Base-by-base conservation (phyloP, 345 rosid species). In the Populus alba region DNA sequence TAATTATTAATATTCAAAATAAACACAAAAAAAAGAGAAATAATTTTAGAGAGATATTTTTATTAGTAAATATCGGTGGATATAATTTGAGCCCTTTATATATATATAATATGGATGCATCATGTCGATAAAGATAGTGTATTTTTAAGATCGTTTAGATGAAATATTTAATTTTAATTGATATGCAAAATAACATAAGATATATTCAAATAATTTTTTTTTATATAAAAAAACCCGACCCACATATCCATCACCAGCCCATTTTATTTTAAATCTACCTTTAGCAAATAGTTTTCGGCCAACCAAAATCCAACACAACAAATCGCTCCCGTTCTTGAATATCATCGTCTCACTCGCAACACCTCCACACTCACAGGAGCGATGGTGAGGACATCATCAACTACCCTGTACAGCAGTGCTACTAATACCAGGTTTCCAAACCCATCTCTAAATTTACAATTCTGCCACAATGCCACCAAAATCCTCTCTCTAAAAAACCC, bases 381-480 rank as follows among this genome's bases (percentile, higher is more conserved):
- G 74, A 70, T 70, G 70, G 23, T 43, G 59, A 69, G 2, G 38
- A 20, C 78, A 45, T 20, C 49, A 67, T 5, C 49, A 29, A 39
- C 79, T 38, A 53, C 73, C 53, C 25, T 37, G 57, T 38, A 76
- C 43, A 20, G 5, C 63, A 59, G 16, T 59, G n/a, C 62, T 59
- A 6, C 23, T 22, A 70, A 62, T 68, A 65, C 75, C 35, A 55
- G 83, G 59, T 41, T 79, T 71, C 72, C 83, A 77, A 35, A 66
- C 31, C 75, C 71, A 73, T 39, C 66, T 25, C 47, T 72, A 0
- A 79, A 87, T 90, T 93, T 88, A 86, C 94, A 79, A 70, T 84
- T 81, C 72, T 88, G 89, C 94, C 92, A 84, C 83, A 62, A 3
- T 18, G 3, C 66, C 78, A 27, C 87, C 43, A 67, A 1, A 18